Evolutionary conservation across 441 rosid species (phyloP).

Genomic region (Eruca vesicaria): DNA sequence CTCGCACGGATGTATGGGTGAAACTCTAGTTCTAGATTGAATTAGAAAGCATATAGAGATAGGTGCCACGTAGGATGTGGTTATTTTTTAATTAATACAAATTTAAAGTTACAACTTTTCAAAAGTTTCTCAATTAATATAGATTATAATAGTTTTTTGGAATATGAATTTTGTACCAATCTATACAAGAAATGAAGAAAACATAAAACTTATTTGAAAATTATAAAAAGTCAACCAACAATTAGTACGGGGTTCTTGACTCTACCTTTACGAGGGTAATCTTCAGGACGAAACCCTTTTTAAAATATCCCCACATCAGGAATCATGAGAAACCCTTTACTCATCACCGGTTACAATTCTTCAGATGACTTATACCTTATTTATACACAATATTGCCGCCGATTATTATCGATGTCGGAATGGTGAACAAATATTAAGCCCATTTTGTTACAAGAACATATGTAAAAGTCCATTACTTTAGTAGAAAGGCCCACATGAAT

Average conservation of each 20-base stretch:
- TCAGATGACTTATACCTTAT: neutral
- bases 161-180: too few species aligned
- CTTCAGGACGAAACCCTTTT: neutral
- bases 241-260: neutral
- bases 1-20: too few species aligned
- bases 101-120: too few species aligned
- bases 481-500: neutral
- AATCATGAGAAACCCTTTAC: neutral
- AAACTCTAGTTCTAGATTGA: too few species aligned
- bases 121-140: too few species aligned
- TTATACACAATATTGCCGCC: neutral
- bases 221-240: neutral
- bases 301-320: neutral
- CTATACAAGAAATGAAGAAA: too few species aligned
- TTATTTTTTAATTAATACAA: too few species aligned
- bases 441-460: neutral
- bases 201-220: too few species aligned
- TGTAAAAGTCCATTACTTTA: neutral
- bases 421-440: neutral
- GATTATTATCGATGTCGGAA: neutral
- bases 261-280: neutral
- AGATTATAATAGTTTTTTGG: too few species aligned
- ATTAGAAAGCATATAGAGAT: too few species aligned
- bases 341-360: neutral
- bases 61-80: too few species aligned